Conservation (phyloP, 2,329 filamentous ascomycete species). For the Lecanicillium sp. region DNA sequence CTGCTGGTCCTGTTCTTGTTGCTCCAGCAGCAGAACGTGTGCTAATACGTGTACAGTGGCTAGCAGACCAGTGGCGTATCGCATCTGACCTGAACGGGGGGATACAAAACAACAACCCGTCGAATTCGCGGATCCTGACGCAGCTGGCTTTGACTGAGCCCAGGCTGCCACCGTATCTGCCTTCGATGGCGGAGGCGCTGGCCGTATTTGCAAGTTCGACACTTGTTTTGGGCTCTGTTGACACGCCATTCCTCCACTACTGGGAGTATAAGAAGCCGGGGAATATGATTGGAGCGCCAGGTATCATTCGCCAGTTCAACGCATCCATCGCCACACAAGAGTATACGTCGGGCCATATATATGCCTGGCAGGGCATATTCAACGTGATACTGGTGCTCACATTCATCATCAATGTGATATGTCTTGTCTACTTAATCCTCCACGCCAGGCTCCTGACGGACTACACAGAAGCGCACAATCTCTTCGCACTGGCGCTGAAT, state of each 20-base stretch:
- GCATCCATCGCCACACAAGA: constrained; percentile 58
- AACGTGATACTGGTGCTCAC: constrained; percentile 59
- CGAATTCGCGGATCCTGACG: constrained; percentile 50
- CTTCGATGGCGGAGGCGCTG: constrained; percentile 67
- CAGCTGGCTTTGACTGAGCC: constrained; percentile 42
- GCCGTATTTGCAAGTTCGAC: constrained; percentile 65
- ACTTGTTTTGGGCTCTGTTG: constrained; percentile 52
- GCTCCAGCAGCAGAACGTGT: neutral
- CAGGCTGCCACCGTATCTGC: constrained; percentile 44
- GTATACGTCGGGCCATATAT: constrained; percentile 61
- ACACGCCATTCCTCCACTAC: constrained; percentile 54
- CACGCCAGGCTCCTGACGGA: constrained; percentile 62
- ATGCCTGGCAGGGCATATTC: constrained; percentile 59
- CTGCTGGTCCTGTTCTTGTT: neutral
- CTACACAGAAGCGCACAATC: constrained; percentile 70
- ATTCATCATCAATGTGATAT: constrained; percentile 61
- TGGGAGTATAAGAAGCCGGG: constrained; percentile 39
- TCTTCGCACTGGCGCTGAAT: constrained; percentile 68
- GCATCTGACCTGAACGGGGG: constrained; percentile 53
- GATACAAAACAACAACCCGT: constrained; percentile 47
- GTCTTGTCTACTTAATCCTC: constrained; percentile 54
- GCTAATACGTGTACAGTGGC: constrained; percentile 24
- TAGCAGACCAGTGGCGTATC: constrained; percentile 48
- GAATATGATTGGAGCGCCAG: constrained; percentile 35
- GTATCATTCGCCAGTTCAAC: constrained; percentile 52